phyloP scores from a whole-genome alignment of 2,329 filamentous ascomycete species.

The Beauveria varroae region DNA sequence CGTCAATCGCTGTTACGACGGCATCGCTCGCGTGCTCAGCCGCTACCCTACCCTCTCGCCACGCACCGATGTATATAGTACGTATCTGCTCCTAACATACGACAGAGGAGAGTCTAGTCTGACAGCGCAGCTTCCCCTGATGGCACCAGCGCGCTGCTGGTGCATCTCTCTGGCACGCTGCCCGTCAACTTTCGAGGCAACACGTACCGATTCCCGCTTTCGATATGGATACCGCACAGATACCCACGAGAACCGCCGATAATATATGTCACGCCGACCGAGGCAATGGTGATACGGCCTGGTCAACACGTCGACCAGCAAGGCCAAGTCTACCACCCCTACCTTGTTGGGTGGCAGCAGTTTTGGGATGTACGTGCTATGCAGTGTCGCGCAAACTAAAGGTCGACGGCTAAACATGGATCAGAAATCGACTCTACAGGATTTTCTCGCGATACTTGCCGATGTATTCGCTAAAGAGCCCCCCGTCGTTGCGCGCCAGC shows the following conservation, averaged over 20 bases:
- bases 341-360: slow-evolving; percentile 80
- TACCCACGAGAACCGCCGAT: slow-evolving; percentile 84
- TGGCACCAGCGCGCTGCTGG: slow-evolving; percentile 76
- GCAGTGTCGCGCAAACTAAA: neutral
- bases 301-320: slow-evolving; percentile 94
- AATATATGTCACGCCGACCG: slow-evolving; percentile 80
- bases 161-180: slow-evolving; percentile 79
- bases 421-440: slow-evolving; percentile 73
- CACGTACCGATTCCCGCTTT: slow-evolving; percentile 84
- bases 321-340: slow-evolving; percentile 91
- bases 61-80: slow-evolving; percentile 93
- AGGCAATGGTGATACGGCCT: slow-evolving; percentile 81
- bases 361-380: slow-evolving; percentile 74
- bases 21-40: slow-evolving; percentile 75
- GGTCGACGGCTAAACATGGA: slow-evolving; percentile 14
- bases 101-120: slow-evolving; percentile 13
- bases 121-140: slow-evolving; percentile 68
- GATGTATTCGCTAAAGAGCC: slow-evolving; percentile 93
- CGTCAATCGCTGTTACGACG: slow-evolving; percentile 85
- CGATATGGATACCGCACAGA: slow-evolving; percentile 85
- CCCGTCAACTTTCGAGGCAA: slow-evolving; percentile 87
- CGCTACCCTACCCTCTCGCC: slow-evolving; percentile 74
- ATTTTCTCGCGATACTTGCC: slow-evolving; percentile 74
- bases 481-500: slow-evolving; percentile 71
- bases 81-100: slow-evolving; percentile 20